Base-by-base conservation (phyloP, 2,329 filamentous ascomycete genomes). In the Fusarium citri region DNA sequence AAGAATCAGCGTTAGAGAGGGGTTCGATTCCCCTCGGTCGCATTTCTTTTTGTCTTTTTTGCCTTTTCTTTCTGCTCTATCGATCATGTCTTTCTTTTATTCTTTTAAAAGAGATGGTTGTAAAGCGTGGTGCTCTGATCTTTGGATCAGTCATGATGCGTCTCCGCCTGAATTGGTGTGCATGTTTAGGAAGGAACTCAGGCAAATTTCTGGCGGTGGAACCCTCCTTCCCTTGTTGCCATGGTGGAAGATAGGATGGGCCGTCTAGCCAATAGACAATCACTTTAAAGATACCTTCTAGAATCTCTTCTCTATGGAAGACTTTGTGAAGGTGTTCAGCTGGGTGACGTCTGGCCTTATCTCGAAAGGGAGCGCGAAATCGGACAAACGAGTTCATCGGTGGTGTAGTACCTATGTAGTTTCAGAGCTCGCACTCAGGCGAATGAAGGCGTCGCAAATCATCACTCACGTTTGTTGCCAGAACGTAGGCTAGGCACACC, bases 1-100 rank as follows among this genome's bases (percentile, higher is more conserved):
- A n/a, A n/a, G n/a, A n/a, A n/a, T n/a, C n/a, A 65, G 62, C 62
- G 62, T 65, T 65, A 65, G 62, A 65, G 62, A 65, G 60, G 62
- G 62, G 62, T 65, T 65, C 62, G 62, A 65, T 65, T 65, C 62
- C 62, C 62, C 60, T 65, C 60, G 62, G 62, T 65, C 60, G 62
- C 62, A 64, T 53, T 47, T 28, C 8, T 6, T 43, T 14, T 18
- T 16, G 41, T 7, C 54, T 3, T 69, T 69, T 42, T 69, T n/a
- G 9, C 10, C 3, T 9, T 37, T 37, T n/a, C 9, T 11, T 37
- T 11, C 2, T n/a, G 6, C 34, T n/a, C 10, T 11, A 11, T 37
- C 1, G 5, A 37, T n/a, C 10, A 11, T 37, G 1, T 37, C 4
- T 2, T 18, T 10, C 31, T 34, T 34, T 34, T 34, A 16, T 8